A percentile compares a stretch with the other conserved stretches of the same genome.
These are phyloP conservation scores for Lichtheimia ornata DNA, from an alignment of 371 early-diverging fungal genomes.

Conservation along the genomic window DNA sequence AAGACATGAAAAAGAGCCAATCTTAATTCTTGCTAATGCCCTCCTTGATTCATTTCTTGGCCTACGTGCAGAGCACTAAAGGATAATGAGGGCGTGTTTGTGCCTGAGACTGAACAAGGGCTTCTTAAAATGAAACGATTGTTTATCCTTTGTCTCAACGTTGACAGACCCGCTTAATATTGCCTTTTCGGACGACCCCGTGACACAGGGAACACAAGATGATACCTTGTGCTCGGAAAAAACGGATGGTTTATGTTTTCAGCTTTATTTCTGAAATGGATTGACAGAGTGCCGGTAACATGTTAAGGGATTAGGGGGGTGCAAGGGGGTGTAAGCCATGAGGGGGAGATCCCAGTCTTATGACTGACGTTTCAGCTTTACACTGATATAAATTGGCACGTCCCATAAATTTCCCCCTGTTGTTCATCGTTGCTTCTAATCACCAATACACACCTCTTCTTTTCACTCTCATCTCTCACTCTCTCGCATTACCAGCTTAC, in stretches of 20 bases:
- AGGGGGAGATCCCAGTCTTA: neutral
- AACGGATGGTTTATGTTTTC: neutral
- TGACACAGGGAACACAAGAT: neutral
- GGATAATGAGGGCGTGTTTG: no score
- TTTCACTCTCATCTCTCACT: conserved; percentile 1
- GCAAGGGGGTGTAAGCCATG: neutral
- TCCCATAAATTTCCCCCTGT: neutral
- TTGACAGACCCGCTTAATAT: conserved; percentile 14
- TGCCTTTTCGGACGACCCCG: conserved; percentile 5
- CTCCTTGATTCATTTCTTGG: no score
- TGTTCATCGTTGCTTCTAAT: neutral
- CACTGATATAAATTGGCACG: neutral
- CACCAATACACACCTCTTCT: neutral
- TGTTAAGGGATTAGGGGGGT: conserved; percentile 5
- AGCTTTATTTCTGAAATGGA: neutral
- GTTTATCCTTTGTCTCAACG: neutral
- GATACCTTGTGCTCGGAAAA: neutral
- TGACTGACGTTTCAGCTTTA: neutral
- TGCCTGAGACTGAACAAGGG: no score
- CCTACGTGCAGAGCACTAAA: no score
- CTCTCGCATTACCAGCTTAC: neutral
- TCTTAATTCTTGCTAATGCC: no score
- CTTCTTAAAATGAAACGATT: neutral
- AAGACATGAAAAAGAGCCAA: no score
- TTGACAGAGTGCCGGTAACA: neutral